phyloP scores from a whole-genome alignment of 108 stramenopile genomes.

The Nitzschia inconspicua region DNA sequence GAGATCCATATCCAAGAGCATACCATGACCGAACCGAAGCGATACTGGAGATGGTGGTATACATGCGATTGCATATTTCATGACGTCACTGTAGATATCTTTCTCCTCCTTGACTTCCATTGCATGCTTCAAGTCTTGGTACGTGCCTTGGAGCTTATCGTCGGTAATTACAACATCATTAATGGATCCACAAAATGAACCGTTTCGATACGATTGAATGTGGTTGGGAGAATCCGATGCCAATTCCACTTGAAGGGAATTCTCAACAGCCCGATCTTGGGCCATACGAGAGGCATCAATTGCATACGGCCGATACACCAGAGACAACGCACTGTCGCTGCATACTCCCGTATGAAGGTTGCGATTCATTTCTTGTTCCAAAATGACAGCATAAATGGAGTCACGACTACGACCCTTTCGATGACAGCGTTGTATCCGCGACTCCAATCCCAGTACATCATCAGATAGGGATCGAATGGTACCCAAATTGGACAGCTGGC shows the following conservation, averaged over 20 bases:
- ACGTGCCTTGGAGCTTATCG: too few relatives aligned
- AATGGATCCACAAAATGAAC: too few relatives aligned
- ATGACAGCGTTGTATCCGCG: conserved; percentile 2
- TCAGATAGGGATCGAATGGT: neutral
- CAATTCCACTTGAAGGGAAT: neutral
- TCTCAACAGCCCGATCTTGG: neutral
- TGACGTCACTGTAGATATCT: too few relatives aligned
- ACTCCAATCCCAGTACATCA: conserved; percentile 4
- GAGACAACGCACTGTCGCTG: neutral
- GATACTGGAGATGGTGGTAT: too few relatives aligned
- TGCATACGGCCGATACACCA: conserved; percentile 1
- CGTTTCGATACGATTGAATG: too few relatives aligned
- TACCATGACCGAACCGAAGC: too few relatives aligned
- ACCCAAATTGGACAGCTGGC: neutral
- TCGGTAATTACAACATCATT: too few relatives aligned
- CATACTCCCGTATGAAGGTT: neutral
- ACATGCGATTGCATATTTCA: too few relatives aligned
- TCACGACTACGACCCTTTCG: neutral
- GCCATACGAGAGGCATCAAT: conserved; percentile 3
- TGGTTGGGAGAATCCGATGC: too few relatives aligned
- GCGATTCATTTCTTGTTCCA: conserved; percentile 5
- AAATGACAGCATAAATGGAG: conserved; percentile 3
- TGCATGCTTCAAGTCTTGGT: too few relatives aligned
- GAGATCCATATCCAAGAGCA: too few relatives aligned
- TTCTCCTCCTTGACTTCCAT: too few relatives aligned